Evolutionary conservation across 2,329 filamentous ascomycete genomes (phyloP).

Genomic region (Trichoderma sp.): DNA sequence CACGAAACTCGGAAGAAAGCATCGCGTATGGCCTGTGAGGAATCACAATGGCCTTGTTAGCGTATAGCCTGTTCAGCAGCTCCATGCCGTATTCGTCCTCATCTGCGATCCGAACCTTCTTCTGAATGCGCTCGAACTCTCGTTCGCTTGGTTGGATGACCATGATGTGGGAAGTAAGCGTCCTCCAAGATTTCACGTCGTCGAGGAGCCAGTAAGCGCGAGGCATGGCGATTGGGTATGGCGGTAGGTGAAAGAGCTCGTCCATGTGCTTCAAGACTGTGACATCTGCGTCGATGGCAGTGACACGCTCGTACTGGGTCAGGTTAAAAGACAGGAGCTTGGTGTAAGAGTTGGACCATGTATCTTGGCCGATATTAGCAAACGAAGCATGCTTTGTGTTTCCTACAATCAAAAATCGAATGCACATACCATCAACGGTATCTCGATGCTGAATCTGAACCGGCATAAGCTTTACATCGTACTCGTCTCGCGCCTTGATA

Average conservation of each 20-base stretch:
- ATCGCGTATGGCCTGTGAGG: slow-evolving; percentile 63
- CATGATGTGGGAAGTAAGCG: slow-evolving; percentile 58
- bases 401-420: too few relatives aligned
- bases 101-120: slow-evolving; percentile 28
- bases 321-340: slow-evolving; percentile 70
- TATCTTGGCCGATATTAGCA: slow-evolving; percentile 32
- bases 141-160: slow-evolving; percentile 55
- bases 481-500: slow-evolving; percentile 44
- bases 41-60: slow-evolving; percentile 56
- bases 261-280: slow-evolving; percentile 64
- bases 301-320: slow-evolving; percentile 51
- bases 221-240: slow-evolving; percentile 62
- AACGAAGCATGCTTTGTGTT: not conserved
- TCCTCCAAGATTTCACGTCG: slow-evolving; percentile 37
- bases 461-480: slow-evolving; percentile 44
- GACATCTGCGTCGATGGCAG: slow-evolving; percentile 61
- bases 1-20: slow-evolving; percentile 61
- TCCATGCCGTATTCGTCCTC: slow-evolving; percentile 63
- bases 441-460: slow-evolving; percentile 40
- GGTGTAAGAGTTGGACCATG: slow-evolving; percentile 64
- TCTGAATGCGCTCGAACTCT: slow-evolving; percentile 45
- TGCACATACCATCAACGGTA: slow-evolving; percentile 29
- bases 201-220: slow-evolving; percentile 68
- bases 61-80: slow-evolving; percentile 62
- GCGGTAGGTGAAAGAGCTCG: slow-evolving; percentile 67